These are phyloP conservation scores for Penicillium silybi DNA, from an alignment of 495 filamentous ascomycete genomes.

Conservation along the genomic window DNA sequence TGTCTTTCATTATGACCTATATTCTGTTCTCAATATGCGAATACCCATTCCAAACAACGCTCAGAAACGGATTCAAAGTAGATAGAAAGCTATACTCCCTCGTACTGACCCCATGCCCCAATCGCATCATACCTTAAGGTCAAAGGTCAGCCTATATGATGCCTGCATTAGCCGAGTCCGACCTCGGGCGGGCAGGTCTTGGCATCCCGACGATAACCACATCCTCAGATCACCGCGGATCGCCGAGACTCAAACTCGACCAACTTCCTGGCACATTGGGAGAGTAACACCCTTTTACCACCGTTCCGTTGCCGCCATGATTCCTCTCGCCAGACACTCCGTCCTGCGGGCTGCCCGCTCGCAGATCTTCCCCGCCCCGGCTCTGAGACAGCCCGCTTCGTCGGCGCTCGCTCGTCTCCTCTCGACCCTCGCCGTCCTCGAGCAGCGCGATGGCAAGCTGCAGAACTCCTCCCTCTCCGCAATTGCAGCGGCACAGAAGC, in stretches of 20 bases:
- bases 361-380: constrained; percentile 29
- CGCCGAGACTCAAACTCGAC: constrained; percentile 24
- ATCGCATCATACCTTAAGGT: constrained; percentile 7
- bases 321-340: constrained; percentile 41
- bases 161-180: constrained; percentile 41
- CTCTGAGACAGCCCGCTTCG: constrained; percentile 31
- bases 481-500: constrained; percentile 78
- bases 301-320: constrained; percentile 27
- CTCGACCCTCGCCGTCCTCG: constrained; percentile 85
- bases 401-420: constrained; percentile 65
- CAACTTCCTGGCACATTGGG: constrained; percentile 7
- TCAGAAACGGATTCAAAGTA: neutral
- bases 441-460: constrained; percentile 89
- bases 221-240: constrained; percentile 27
- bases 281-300: constrained; percentile 6
- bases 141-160: constrained; percentile 17
- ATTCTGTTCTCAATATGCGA: neutral
- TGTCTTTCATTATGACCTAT: constrained; percentile 10
- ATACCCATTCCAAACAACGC: neutral
- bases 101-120: neutral
- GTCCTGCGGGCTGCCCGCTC: constrained; percentile 49
- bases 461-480: constrained; percentile 78
- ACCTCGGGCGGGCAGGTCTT: constrained; percentile 33
- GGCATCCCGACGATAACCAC: constrained; percentile 32
- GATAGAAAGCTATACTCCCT: neutral